Conservation (phyloP, 805 yeast genomes). For the Sugiyamaella qingdaonensis region DNA sequence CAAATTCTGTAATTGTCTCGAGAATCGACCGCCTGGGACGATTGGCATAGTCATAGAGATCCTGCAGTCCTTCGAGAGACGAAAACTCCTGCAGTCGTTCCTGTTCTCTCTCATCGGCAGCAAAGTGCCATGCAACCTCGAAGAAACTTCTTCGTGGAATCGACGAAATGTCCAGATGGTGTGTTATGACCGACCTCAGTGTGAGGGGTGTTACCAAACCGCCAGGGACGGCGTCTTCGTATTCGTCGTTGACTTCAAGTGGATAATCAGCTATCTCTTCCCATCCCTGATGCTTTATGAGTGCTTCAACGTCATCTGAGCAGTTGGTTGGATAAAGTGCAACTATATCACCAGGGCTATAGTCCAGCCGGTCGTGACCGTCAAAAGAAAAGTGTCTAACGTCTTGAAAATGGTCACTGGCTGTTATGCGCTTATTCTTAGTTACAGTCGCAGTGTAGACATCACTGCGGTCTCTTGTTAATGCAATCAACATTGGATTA, state of each 20-base stretch:
- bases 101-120: slow-evolving; percentile 65
- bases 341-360: slow-evolving; percentile 76
- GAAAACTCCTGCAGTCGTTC: slow-evolving; percentile 74
- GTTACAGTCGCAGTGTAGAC: slow-evolving; percentile 43
- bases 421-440: slow-evolving; percentile 59
- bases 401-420: slow-evolving; percentile 79
- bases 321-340: slow-evolving; percentile 74
- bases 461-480: slow-evolving; percentile 26
- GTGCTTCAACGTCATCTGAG: slow-evolving; percentile 53
- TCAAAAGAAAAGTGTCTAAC: slow-evolving; percentile 60
- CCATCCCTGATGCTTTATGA: slow-evolving; percentile 75
- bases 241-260: slow-evolving; percentile 36
- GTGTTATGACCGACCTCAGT: slow-evolving; percentile 62
- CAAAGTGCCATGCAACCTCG: slow-evolving; percentile 67
- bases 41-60: slow-evolving; percentile 84
- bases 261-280: slow-evolving; percentile 61
- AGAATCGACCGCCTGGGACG: slow-evolving; percentile 84
- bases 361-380: slow-evolving; percentile 30
- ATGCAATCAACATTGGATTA: slow-evolving; percentile 30
- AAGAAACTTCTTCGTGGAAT: slow-evolving; percentile 86
- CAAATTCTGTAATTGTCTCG: slow-evolving; percentile 81
- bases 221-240: slow-evolving; percentile 25
- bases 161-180: slow-evolving; percentile 77
- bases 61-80: slow-evolving; percentile 68
- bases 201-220: slow-evolving; percentile 63